Evolutionary conservation across 75 land plant species (phyloP).

Genomic region (Chamaecyparis obtusa): DNA sequence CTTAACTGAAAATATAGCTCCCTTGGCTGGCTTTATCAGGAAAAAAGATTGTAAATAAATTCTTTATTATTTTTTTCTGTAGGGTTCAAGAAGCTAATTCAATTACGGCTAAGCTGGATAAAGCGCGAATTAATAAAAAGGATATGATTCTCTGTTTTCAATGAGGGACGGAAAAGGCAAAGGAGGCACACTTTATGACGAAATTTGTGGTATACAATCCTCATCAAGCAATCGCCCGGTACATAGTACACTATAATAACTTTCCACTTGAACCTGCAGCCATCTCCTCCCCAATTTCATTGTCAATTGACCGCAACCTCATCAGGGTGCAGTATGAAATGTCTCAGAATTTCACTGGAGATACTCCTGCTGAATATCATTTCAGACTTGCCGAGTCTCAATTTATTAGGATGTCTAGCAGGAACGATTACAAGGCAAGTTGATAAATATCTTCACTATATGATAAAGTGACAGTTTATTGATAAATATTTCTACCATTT

Average conservation of each 20-base stretch:
- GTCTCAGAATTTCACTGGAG: neutral
- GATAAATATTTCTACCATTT: no score
- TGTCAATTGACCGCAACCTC: neutral
- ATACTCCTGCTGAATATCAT: slow-evolving; percentile 14
- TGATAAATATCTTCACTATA: neutral
- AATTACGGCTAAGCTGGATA: neutral
- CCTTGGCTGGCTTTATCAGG: neutral
- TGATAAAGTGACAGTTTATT: neutral
- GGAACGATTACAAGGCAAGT: neutral
- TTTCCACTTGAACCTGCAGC: neutral
- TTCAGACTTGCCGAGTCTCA: slow-evolving; percentile 22
- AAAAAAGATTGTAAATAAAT: neutral
- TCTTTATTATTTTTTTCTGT: neutral
- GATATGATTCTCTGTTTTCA: slow-evolving; percentile 20
- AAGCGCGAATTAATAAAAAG: neutral
- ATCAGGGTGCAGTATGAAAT: neutral
- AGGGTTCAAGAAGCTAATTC: neutral
- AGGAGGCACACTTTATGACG: slow-evolving; percentile 10
- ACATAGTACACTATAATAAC: slow-evolving; percentile 21
- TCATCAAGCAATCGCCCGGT: slow-evolving; percentile 19
- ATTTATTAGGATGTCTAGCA: slow-evolving; percentile 18
- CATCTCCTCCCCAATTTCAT: neutral
- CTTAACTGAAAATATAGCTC: no score
- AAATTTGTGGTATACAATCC: slow-evolving; percentile 14
- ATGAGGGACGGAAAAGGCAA: neutral